Evolutionary conservation across 352 stramenopile species (phyloP).

Genomic region (Globisporangium acanthophoron): DNA sequence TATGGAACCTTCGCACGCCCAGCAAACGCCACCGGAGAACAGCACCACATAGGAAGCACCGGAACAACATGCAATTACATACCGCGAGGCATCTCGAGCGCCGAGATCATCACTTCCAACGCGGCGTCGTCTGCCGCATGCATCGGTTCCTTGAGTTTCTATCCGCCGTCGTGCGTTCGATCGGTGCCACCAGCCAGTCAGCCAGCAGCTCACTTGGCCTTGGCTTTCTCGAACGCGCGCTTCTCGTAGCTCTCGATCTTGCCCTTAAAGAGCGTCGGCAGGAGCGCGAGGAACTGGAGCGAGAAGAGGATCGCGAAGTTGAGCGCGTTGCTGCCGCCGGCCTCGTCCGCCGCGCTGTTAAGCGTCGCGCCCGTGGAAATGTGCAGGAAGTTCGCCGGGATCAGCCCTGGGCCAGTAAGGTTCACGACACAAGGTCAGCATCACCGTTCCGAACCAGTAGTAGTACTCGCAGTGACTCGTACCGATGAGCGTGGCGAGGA

Average conservation of each 20-base stretch:
- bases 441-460: not conserved
- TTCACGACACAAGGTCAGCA: not conserved
- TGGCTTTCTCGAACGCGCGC: constrained; percentile 61
- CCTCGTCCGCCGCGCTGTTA: constrained; percentile 49
- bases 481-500: constrained; percentile 77
- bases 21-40: no score
- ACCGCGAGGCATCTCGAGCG: not conserved
- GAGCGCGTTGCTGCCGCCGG: constrained; percentile 54
- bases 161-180: not conserved
- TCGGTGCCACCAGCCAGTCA: no score
- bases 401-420: constrained; percentile 27
- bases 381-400: constrained; percentile 83
- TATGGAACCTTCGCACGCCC: no score
- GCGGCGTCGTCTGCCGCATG: not conserved
- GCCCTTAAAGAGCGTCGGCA: constrained; percentile 83
- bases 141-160: not conserved
- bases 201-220: constrained; percentile 20
- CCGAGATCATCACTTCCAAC: not conserved
- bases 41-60: no score
- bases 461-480: not conserved
- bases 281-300: constrained; percentile 78
- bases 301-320: constrained; percentile 82
- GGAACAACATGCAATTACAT: not conserved
- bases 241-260: constrained; percentile 85
- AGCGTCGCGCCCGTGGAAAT: constrained; percentile 81